Evolutionary conservation across 2,329 filamentous ascomycete genomes (phyloP).

Genomic region (Xylaria digitata): DNA sequence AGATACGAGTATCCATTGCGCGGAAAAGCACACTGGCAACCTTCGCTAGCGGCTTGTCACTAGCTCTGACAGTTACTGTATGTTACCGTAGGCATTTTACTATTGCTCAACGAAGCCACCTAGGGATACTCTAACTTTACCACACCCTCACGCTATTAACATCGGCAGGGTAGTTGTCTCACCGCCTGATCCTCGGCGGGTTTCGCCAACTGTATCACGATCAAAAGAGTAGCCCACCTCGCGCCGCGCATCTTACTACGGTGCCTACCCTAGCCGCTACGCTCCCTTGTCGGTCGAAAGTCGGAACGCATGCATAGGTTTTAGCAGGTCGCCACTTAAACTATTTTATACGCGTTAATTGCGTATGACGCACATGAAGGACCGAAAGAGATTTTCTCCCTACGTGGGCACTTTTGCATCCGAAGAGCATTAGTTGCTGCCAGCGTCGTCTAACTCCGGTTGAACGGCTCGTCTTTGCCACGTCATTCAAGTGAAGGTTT

Average conservation of each 20-base stretch:
- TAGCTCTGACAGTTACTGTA: not conserved
- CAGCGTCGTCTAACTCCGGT: not conserved
- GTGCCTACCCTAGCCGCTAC: conserved; percentile 1
- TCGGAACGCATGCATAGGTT: not conserved
- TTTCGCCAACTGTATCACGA: conserved; percentile 12
- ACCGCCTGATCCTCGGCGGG: conserved; percentile 21
- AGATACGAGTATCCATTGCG: not conserved
- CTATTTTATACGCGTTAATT: conserved; percentile 1
- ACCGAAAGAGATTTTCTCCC: conserved; percentile 10
- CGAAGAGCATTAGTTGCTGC: not conserved
- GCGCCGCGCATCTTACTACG: conserved; percentile 18
- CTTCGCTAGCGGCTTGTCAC: not conserved
- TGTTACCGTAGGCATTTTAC: not conserved
- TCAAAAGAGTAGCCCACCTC: conserved; percentile 7
- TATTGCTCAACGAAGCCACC: conserved; percentile 1
- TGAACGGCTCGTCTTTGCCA: conserved; percentile 1
- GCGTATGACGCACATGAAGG: not conserved
- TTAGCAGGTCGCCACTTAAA: not conserved
- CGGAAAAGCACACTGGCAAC: not conserved
- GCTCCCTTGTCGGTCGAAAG: conserved; percentile 6
- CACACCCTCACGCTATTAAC: conserved; percentile 12
- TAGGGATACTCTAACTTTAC: conserved; percentile 14
- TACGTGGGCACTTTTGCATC: not conserved
- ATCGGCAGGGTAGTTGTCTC: conserved; percentile 18
- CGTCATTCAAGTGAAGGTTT: conserved; percentile 1